Conservation (phyloP, 495 filamentous ascomycete species). For the Podospora pseudoanserina region DNA sequence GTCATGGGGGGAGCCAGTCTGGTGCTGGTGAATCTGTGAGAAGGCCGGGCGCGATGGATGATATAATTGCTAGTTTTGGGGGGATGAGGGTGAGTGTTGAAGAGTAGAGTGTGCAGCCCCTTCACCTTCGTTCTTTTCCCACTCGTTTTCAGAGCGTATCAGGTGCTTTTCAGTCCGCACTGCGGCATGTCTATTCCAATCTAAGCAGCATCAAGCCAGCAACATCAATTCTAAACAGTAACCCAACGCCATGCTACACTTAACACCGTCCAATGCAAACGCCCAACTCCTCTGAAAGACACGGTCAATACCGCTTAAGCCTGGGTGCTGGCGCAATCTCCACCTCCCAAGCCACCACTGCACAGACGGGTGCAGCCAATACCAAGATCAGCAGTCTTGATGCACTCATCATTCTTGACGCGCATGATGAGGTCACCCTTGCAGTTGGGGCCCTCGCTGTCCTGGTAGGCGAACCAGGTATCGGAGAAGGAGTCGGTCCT, state of each 20-base stretch:
- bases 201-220: background rate
- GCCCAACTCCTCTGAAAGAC: background rate
- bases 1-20: background rate
- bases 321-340: background rate
- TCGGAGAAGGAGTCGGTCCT: conserved; percentile 11
- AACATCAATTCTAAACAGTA: background rate
- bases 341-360: background rate
- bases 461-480: conserved; percentile 17
- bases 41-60: background rate
- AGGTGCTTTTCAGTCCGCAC: background rate
- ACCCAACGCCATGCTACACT: background rate
- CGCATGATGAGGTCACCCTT: conserved; percentile 16
- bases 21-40: background rate
- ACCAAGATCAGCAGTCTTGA: conserved; percentile 8
- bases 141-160: no score
- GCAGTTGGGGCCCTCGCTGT: conserved; percentile 14
- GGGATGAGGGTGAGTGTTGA: background rate
- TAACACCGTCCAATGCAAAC: background rate
- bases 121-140: no score
- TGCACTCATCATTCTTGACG: conserved; percentile 8
- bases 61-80: background rate
- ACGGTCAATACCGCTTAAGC: background rate
- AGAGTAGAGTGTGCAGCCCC: background rate
- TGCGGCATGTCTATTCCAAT: background rate
- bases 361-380: conserved; percentile 2